Percentiles rank a stretch among this genome's conserved stretches.
phyloP scores from a whole-genome alignment of 306 rosid genomes.

The Cyclanthera cordifolia region DNA sequence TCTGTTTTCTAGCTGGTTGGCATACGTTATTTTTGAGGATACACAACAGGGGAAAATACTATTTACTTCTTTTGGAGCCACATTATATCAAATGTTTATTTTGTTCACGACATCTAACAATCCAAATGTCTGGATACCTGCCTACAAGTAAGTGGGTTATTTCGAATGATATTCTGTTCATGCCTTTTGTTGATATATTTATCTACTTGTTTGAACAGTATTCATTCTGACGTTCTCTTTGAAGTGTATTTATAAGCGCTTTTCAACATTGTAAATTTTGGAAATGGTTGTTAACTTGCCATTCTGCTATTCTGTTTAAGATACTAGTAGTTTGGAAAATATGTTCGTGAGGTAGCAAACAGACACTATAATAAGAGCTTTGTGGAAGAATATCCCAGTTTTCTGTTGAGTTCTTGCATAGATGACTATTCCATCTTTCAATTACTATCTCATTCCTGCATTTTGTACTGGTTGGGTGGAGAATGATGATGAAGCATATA shows the following conservation, averaged over 20 bases:
- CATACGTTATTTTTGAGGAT: slow-evolving; percentile 91
- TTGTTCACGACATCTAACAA: slow-evolving; percentile 86
- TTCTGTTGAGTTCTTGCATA: not conserved
- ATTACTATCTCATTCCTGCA: not conserved
- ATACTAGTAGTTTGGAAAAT: not conserved
- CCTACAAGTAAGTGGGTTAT: slow-evolving; percentile 70
- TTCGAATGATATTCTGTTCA: slow-evolving; percentile 1
- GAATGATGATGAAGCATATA: not conserved
- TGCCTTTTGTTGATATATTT: slow-evolving; percentile 2
- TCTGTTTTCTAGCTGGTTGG: slow-evolving; percentile 88
- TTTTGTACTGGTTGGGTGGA: not conserved
- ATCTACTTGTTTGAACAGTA: not conserved
- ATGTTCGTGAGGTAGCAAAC: not conserved
- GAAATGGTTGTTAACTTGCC: not conserved
- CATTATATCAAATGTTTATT: slow-evolving; percentile 71
- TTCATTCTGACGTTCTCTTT: not conserved
- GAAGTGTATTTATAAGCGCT: not conserved
- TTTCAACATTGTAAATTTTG: not conserved
- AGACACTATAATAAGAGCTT: not conserved
- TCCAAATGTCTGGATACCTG: slow-evolving; percentile 99
- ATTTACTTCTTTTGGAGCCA: slow-evolving; percentile 72
- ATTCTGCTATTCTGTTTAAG: not conserved
- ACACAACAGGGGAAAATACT: slow-evolving; percentile 60
- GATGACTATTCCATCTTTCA: not conserved
- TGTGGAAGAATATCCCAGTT: not conserved